Conservation (phyloP, 2,329 filamentous ascomycete species). For the Raffaelea ambrosiae region DNA sequence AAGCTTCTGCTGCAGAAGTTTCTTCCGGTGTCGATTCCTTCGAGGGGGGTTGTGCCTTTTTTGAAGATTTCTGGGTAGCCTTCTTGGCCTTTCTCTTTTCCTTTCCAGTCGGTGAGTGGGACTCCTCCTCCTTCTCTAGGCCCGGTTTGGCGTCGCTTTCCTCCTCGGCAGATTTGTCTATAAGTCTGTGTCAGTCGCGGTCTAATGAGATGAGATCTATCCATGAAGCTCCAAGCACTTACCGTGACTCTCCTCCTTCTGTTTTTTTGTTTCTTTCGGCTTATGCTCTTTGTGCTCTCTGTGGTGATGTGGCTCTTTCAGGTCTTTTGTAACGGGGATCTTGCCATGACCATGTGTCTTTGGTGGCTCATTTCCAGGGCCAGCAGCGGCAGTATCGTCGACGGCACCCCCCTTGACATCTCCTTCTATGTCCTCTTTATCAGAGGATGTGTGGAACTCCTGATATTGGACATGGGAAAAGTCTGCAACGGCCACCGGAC, state of each 20-base stretch:
- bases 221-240: too few species aligned
- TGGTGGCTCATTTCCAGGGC: neutral
- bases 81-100: too few species aligned
- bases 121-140: neutral
- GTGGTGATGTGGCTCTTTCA: neutral
- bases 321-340: too few species aligned
- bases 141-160: neutral
- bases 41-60: too few species aligned
- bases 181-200: too few species aligned
- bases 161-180: too few species aligned
- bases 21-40: too few species aligned
- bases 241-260: too few species aligned
- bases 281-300: neutral
- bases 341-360: neutral
- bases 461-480: conserved; percentile 34
- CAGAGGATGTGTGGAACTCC: conserved; percentile 26
- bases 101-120: too few species aligned
- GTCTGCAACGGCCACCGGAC: conserved; percentile 27
- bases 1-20: neutral
- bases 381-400: neutral
- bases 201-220: too few species aligned
- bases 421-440: conserved; percentile 22
- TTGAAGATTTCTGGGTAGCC: too few species aligned
- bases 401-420: conserved; percentile 13
- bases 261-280: neutral